A percentile compares a stretch with the other conserved stretches of the same genome.
phyloP scores from a whole-genome alignment of 2,329 filamentous ascomycete species.

The Aspergillus tubingensis region DNA sequence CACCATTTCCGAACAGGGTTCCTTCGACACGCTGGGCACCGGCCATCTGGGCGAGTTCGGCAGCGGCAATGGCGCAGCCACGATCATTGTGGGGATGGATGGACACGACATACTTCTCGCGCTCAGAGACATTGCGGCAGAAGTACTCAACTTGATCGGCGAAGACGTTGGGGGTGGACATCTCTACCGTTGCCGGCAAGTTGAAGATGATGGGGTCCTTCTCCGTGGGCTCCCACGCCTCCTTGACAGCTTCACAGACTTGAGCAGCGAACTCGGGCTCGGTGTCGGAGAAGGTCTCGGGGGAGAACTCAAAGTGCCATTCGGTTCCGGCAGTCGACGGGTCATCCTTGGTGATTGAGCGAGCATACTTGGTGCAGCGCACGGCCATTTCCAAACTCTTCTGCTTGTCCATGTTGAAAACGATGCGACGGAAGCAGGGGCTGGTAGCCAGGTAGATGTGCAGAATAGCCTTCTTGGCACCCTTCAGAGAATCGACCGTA shows the following conservation, averaged over 20 bases:
- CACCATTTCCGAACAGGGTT: conserved; percentile 90
- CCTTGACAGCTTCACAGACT: conserved; percentile 91
- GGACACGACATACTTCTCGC: conserved; percentile 84
- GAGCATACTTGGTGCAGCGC: conserved; percentile 80
- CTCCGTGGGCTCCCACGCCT: conserved; percentile 79
- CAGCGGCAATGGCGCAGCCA: conserved; percentile 83
- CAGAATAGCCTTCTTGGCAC: conserved; percentile 89
- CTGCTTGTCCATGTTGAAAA: conserved; percentile 84
- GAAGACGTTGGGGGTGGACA: conserved; percentile 92
- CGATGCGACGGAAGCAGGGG: conserved; percentile 88
- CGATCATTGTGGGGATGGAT: conserved; percentile 95
- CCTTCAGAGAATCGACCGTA: conserved; percentile 84
- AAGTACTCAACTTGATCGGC: conserved; percentile 98
- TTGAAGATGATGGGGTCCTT: conserved; percentile 93
- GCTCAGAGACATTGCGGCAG: conserved; percentile 77
- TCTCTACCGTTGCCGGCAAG: conserved; percentile 91
- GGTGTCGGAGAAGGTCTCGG: conserved; percentile 80
- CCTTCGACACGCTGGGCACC: conserved; percentile 93
- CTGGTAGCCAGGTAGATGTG: conserved; percentile 96
- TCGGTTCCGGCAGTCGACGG: conserved; percentile 58
- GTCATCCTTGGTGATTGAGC: conserved; percentile 84
- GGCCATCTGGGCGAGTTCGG: conserved; percentile 93
- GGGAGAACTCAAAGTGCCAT: conserved; percentile 54
- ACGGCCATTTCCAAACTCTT: conserved; percentile 80
- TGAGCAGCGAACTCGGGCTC: conserved; percentile 77